phyloP scores from a whole-genome alignment of 768 basidiomycete species.

The Thelephora ganbajun region DNA sequence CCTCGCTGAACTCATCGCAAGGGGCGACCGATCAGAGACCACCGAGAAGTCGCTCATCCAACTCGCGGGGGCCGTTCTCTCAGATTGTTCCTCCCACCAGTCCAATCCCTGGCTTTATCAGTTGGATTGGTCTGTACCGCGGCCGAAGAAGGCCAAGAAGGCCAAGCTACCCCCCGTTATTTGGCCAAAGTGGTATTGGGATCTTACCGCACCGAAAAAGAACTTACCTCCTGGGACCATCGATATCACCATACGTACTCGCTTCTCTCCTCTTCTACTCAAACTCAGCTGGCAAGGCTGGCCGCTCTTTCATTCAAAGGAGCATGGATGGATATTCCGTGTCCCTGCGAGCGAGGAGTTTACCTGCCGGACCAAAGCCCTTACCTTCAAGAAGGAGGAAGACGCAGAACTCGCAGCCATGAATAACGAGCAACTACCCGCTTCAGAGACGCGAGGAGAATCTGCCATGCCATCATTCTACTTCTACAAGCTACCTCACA shows the following conservation, averaged over 20 bases:
- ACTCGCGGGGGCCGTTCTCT: slow-evolving; percentile 25
- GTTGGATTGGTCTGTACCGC: slow-evolving; percentile 42
- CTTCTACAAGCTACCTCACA: slow-evolving; percentile 93
- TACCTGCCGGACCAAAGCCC: slow-evolving; percentile 22
- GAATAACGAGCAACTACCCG: slow-evolving; percentile 45
- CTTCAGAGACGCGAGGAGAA: slow-evolving; percentile 40
- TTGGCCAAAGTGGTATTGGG: slow-evolving; percentile 99
- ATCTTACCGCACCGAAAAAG: slow-evolving; percentile 64
- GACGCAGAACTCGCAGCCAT: slow-evolving; percentile 11
- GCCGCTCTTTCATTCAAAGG: slow-evolving; percentile 74
- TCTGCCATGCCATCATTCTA: slow-evolving; percentile 17
- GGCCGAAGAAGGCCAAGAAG: slow-evolving; percentile 6
- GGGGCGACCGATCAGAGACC: slow-evolving; percentile 23
- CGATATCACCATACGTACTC: slow-evolving; percentile 75
- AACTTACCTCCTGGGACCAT: slow-evolving; percentile 53
- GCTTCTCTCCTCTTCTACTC: slow-evolving; percentile 73
- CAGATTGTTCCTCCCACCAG: slow-evolving; percentile 11
- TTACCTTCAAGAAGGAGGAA: slow-evolving; percentile 4
- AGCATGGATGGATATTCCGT: slow-evolving; percentile 88
- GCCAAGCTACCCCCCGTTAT: slow-evolving; percentile 27
- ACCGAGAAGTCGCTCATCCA: slow-evolving; percentile 22
- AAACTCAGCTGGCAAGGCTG: slow-evolving; percentile 78
- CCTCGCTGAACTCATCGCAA: slow-evolving; percentile 33
- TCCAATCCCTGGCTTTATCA: slow-evolving; percentile 46
- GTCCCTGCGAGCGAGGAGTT: slow-evolving; percentile 36